phyloP scores from a whole-genome alignment of 2,329 filamentous ascomycete genomes.

The Drechslerella stenobrocha region DNA sequence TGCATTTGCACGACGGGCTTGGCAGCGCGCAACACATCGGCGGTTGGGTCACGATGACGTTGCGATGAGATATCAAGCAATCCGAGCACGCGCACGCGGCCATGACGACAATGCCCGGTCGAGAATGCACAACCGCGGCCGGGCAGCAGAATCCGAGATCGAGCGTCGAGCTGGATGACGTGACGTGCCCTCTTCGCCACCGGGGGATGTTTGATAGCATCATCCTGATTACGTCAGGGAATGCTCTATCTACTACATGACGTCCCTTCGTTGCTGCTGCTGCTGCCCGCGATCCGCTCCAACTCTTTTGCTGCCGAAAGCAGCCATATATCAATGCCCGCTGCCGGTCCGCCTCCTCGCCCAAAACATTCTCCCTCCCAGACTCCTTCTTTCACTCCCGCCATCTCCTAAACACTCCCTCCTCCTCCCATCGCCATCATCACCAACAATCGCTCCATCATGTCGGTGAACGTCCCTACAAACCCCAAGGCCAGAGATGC shows the following conservation, averaged over 20 bases:
- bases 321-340: too few relatives aligned
- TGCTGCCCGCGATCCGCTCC: too few relatives aligned
- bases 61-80: neutral
- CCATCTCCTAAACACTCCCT: neutral
- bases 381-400: neutral
- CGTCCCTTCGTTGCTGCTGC: too few relatives aligned
- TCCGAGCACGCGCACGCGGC: neutral
- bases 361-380: neutral
- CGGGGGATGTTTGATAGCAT: too few relatives aligned
- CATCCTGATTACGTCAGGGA: too few relatives aligned
- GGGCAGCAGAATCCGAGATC: conserved; percentile 1
- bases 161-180: neutral
- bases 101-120: neutral
- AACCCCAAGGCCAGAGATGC: conserved; percentile 50
- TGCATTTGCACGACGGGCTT: neutral
- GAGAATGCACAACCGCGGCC: neutral
- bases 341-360: neutral
- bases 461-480: conserved; percentile 51
- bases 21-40: neutral
- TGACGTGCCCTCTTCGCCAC: too few relatives aligned
- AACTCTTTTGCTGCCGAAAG: too few relatives aligned
- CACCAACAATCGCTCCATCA: conserved; percentile 31
- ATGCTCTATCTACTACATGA: too few relatives aligned
- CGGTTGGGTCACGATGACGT: conserved; percentile 4
- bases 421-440: conserved; percentile 1